Evolutionary conservation across 2,329 filamentous ascomycete species (phyloP).

Genomic region (Lasiodiplodia gonubiensis): DNA sequence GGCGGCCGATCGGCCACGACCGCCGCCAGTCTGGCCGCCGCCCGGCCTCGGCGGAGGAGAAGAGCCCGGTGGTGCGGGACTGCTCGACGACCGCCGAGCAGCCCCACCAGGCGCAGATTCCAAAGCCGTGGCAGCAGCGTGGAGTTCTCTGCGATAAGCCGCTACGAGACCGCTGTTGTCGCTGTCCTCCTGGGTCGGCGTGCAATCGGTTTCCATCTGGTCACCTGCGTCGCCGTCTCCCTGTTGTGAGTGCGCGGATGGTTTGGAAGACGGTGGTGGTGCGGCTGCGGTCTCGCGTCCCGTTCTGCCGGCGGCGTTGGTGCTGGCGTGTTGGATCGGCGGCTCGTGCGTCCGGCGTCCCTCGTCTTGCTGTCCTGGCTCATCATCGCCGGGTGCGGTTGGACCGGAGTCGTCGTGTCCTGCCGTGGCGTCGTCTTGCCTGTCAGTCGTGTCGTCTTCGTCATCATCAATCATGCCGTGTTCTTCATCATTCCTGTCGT

Average conservation of each 20-base stretch:
- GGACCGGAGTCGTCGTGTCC: not conserved
- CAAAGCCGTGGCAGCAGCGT: conserved; percentile 5
- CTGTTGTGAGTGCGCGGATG: not conserved
- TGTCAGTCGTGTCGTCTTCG: not conserved
- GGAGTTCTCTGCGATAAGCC: not conserved
- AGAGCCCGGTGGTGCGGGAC: not conserved
- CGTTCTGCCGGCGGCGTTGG: conserved; percentile 1
- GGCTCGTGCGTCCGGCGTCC: not conserved
- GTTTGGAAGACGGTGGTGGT: not conserved
- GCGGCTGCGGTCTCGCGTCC: not conserved
- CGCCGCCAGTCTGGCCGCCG: not conserved
- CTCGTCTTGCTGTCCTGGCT: conserved; percentile 1
- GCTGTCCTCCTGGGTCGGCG: conserved; percentile 3
- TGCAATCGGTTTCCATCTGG: not conserved
- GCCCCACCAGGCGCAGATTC: not conserved
- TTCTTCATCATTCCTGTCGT: not conserved
- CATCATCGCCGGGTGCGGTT: not conserved
- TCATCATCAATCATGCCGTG: not conserved
- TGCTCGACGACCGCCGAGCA: not conserved
- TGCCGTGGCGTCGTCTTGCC: not conserved
- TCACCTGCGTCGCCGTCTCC: not conserved
- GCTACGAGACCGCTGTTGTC: not conserved
- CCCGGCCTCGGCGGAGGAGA: conserved; percentile 2
- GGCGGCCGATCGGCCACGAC: conserved; percentile 8
- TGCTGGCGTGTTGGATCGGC: not conserved